A percentile compares a stretch with the other conserved stretches of the same genome.
phyloP scores from a whole-genome alignment of 2,329 filamentous ascomycete species.

The Sclerotiophoma versabilis region DNA sequence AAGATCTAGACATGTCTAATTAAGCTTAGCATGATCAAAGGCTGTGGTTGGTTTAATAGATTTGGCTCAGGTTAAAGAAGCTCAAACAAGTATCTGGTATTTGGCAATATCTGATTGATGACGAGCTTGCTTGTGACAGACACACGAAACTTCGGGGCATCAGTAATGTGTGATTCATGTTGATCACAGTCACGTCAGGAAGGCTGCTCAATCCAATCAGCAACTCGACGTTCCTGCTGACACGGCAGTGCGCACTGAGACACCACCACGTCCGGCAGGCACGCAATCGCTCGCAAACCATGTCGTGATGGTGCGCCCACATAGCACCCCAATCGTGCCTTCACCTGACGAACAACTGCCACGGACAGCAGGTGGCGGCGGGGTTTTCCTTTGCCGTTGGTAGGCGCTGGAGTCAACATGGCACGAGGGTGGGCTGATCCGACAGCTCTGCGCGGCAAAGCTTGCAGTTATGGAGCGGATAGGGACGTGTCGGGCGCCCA shows the following conservation, averaged over 20 bases:
- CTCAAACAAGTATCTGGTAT: too few species aligned
- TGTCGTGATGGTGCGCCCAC: slow-evolving; percentile 30
- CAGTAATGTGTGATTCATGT: too few species aligned
- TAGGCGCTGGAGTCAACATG: slow-evolving; percentile 5
- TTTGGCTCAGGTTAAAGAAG: too few species aligned
- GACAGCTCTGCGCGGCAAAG: not conserved
- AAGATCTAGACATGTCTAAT: too few species aligned
- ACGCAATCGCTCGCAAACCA: slow-evolving; percentile 17
- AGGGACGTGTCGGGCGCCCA: slow-evolving; percentile 5
- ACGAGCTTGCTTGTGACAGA: too few species aligned
- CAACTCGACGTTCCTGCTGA: slow-evolving; percentile 16
- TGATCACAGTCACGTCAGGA: too few species aligned
- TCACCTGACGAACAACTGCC: not conserved
- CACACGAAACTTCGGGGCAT: too few species aligned
- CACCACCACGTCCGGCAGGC: slow-evolving; percentile 6
- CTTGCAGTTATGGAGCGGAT: not conserved
- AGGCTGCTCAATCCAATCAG: slow-evolving; percentile 17
- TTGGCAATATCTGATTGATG: too few species aligned
- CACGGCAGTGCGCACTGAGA: slow-evolving; percentile 1
- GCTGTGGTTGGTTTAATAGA: too few species aligned
- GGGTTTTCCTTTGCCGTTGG: not conserved
- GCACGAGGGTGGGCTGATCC: slow-evolving; percentile 35
- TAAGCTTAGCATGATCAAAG: too few species aligned
- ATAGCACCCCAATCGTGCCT: not conserved
- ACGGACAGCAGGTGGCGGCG: slow-evolving; percentile 4